Conservation (phyloP, 139 green algal genomes). For the Ettlia oleoabundans region DNA sequence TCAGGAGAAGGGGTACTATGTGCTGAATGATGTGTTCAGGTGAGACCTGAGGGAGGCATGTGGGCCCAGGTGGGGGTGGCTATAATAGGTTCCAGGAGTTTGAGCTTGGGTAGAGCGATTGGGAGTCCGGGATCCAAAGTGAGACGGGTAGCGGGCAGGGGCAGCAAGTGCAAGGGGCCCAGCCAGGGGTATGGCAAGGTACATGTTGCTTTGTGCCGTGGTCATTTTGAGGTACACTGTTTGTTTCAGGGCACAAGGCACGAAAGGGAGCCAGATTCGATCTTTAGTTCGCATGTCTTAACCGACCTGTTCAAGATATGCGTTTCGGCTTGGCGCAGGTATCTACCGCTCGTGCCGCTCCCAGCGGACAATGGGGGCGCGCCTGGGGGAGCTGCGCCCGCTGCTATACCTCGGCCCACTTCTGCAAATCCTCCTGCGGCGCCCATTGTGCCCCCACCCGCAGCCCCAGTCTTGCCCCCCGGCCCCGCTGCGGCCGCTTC, state of each 20-base stretch:
- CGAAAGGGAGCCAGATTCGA: background rate
- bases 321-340: background rate
- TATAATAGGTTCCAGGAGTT: no score
- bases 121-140: no score
- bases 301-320: background rate
- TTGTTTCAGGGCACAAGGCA: background rate
- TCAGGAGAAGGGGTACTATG: slow-evolving; percentile 90
- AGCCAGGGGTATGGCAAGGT: no score
- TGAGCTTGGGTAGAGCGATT: no score
- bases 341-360: background rate
- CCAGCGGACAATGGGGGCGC: background rate
- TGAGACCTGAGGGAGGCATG: slow-evolving; percentile 17
- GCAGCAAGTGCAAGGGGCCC: no score
- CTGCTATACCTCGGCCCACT: background rate
- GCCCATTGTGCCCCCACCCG: background rate
- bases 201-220: no score
- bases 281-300: no score
- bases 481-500: background rate
- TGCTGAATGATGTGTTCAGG: slow-evolving; percentile 92
- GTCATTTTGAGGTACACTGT: background rate
- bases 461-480: background rate
- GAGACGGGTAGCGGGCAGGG: no score
- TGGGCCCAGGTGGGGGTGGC: no score
- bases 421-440: background rate
- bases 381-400: background rate